Evolutionary conservation across 176 grass and related monocot genomes (phyloP).

Genomic region (Oryza australiensis): DNA sequence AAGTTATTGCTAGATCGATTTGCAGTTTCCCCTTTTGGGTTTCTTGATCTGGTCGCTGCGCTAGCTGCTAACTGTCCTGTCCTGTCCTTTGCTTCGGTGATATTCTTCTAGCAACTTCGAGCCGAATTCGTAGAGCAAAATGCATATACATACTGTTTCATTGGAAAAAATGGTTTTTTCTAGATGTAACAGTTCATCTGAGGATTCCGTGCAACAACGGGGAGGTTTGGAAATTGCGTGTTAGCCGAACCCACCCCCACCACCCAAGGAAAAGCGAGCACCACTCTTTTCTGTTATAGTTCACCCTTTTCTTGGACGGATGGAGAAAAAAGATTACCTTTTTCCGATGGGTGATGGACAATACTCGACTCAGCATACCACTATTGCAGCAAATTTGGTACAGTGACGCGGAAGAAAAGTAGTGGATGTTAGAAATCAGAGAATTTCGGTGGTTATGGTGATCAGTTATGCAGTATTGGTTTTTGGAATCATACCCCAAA

Average conservation of each 20-base stretch:
- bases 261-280: conserved; percentile 26
- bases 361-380: not conserved
- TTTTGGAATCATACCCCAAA: conserved; percentile 28
- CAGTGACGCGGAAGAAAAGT: not conserved
- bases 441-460: conserved; percentile 14
- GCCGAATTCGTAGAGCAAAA: not conserved
- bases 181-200: not conserved
- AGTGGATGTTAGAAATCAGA: conserved; percentile 33
- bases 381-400: conserved; percentile 6
- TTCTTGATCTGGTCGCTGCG: not conserved
- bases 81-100: not conserved
- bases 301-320: not conserved
- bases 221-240: conserved; percentile 12
- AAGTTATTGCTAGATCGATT: not conserved
- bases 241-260: not conserved
- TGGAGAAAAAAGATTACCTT: not conserved
- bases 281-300: not conserved
- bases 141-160: conserved; percentile 3
- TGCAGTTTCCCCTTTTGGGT: not conserved
- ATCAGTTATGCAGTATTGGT: conserved; percentile 5
- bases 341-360: conserved; percentile 27
- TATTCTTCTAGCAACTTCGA: not conserved
- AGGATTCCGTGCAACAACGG: conserved; percentile 1
- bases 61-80: not conserved
- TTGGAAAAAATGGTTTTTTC: not conserved